phyloP scores from a whole-genome alignment of 495 filamentous ascomycete species.

The Annulohypoxylon stygium region DNA sequence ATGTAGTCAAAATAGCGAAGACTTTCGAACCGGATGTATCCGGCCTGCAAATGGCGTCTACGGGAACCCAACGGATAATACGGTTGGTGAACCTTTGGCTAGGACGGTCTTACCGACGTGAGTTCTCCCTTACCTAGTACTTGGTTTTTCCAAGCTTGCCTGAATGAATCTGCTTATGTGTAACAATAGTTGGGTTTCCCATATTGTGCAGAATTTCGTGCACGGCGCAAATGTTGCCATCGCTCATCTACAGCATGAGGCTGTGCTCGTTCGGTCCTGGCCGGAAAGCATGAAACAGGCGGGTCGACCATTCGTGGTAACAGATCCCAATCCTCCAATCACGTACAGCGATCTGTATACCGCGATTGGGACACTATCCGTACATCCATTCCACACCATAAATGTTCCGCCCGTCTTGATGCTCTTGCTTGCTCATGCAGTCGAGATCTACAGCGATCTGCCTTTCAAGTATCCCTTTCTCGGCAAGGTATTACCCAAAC shows the following conservation, averaged over 20 bases:
- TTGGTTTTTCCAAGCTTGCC: slow-evolving; percentile 21
- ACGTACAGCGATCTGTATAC: slow-evolving; percentile 50
- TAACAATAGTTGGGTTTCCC: slow-evolving; percentile 60
- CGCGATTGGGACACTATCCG: slow-evolving; percentile 48
- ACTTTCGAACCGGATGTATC: slow-evolving; percentile 68
- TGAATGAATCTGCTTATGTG: slow-evolving; percentile 47
- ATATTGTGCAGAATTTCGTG: slow-evolving; percentile 68
- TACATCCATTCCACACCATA: slow-evolving; percentile 52
- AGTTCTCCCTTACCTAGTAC: slow-evolving; percentile 37
- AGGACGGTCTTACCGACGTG: slow-evolving; percentile 59
- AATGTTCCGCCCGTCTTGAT: slow-evolving; percentile 59
- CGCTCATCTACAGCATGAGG: slow-evolving; percentile 70
- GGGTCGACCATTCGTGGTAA: slow-evolving; percentile 58
- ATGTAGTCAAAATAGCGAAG: slow-evolving; percentile 58
- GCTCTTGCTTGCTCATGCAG: slow-evolving; percentile 60
- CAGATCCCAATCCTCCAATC: slow-evolving; percentile 59
- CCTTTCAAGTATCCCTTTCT: slow-evolving; percentile 57
- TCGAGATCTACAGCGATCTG: slow-evolving; percentile 65
- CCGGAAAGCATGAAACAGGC: slow-evolving; percentile 50
- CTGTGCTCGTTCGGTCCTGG: slow-evolving; percentile 47
- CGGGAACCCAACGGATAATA: slow-evolving; percentile 67
- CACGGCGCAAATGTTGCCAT: slow-evolving; percentile 70
- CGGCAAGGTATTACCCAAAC: slow-evolving; percentile 57
- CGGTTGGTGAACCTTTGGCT: slow-evolving; percentile 58
- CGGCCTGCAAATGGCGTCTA: slow-evolving; percentile 71